A percentile compares a stretch with the other conserved stretches of the same genome.
These are phyloP conservation scores for Hericium coralloides DNA, from an alignment of 768 basidiomycete species.

Conservation along the genomic window DNA sequence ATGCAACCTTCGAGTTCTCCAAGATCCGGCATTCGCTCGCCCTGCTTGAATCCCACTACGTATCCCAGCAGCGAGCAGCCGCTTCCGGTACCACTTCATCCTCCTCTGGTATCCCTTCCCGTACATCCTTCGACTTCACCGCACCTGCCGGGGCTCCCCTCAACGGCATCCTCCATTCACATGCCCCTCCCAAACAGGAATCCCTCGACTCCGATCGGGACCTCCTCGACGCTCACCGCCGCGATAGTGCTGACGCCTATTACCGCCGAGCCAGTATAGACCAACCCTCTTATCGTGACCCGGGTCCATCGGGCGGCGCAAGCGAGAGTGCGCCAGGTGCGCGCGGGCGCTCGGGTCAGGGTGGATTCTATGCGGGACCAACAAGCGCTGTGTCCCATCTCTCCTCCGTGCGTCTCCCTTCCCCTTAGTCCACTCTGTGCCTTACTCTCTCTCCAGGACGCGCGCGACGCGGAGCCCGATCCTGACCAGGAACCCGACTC, in stretches of 20 bases:
- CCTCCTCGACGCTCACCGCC: not conserved
- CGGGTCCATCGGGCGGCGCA: slow-evolving; percentile 45
- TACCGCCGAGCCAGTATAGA: not conserved
- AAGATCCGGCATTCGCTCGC: slow-evolving; percentile 60
- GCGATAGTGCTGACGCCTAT: not conserved
- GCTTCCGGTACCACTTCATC: slow-evolving; percentile 14
- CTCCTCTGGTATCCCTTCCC: slow-evolving; percentile 7
- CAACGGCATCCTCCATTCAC: not conserved
- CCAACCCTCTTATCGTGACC: not conserved
- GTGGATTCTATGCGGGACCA: slow-evolving; percentile 72
- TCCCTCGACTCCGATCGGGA: not conserved
- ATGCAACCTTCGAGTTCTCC: slow-evolving; percentile 59
- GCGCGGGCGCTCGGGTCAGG: slow-evolving; percentile 53
- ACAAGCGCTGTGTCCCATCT: slow-evolving; percentile 70
- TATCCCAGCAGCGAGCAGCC: slow-evolving; percentile 18
- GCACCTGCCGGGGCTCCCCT: not conserved
- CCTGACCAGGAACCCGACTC: not conserved
- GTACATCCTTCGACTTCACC: slow-evolving; percentile 22
- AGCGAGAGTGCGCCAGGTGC: slow-evolving; percentile 50
- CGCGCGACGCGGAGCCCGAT: slow-evolving; percentile 21
- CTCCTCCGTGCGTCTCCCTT: slow-evolving; percentile 37
- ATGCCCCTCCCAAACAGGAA: slow-evolving; percentile 1
- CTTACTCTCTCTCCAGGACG: slow-evolving; percentile 10
- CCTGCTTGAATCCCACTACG: slow-evolving; percentile 55
- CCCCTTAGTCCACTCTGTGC: slow-evolving; percentile 6